A percentile compares a stretch with the other conserved stretches of the same genome.
phyloP scores from a whole-genome alignment of 345 rosid genomes.

The Eucalyptus urophylla region DNA sequence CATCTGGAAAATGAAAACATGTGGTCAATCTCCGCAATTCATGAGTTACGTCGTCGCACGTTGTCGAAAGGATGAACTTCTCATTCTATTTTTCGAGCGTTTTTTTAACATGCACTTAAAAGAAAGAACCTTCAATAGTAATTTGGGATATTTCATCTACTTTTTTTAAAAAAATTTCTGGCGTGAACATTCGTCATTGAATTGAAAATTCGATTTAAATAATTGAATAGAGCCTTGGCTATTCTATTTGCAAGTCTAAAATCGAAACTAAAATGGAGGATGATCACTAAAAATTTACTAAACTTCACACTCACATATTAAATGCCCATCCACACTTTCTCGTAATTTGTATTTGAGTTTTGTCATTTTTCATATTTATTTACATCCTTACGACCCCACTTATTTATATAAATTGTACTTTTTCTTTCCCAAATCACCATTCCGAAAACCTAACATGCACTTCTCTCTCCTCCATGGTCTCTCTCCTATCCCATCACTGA shows the following conservation, averaged over 20 bases:
- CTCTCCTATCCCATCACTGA: neutral
- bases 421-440: rapidly evolving
- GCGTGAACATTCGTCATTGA: neutral
- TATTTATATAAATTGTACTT: neutral
- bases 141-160: neutral
- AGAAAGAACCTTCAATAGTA: neutral
- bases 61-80: neutral
- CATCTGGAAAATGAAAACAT: neutral
- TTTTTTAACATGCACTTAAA: neutral
- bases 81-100: neutral
- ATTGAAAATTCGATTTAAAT: neutral
- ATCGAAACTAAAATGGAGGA: neutral
- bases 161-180: neutral
- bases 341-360: neutral
- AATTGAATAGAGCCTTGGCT: rapidly evolving
- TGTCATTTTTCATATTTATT: neutral
- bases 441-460: neutral
- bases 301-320: neutral
- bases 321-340: neutral
- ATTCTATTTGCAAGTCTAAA: neutral
- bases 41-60: neutral
- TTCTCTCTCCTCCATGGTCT: neutral
- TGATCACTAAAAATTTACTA: neutral
- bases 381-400: neutral
- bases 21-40: neutral